Percentiles rank a stretch among this genome's conserved stretches.
These are phyloP conservation scores for Cercospora sp. DNA, from an alignment of 2,329 filamentous ascomycete genomes.

Conservation along the genomic window DNA sequence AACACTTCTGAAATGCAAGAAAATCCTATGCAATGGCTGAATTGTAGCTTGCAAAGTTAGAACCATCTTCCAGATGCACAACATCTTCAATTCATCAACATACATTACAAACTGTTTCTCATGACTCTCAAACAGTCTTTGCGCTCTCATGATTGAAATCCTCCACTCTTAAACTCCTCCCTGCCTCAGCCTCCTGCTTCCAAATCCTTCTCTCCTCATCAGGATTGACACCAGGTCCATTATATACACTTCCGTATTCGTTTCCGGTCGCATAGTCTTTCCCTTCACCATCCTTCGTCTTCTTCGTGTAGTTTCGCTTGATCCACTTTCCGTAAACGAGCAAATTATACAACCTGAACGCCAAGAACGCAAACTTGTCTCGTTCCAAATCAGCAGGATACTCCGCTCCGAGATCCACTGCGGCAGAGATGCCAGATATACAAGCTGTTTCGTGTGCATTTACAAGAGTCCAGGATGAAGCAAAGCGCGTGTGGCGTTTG, in stretches of 20 bases:
- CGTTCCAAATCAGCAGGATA: constrained; percentile 64
- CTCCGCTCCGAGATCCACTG: constrained; percentile 65
- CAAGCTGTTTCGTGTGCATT: constrained; percentile 71
- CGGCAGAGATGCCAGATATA: constrained; percentile 69
- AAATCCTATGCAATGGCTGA: not conserved
- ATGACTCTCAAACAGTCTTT: not conserved
- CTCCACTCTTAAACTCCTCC: constrained; percentile 33
- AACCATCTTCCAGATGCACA: not conserved
- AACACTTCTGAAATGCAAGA: not conserved
- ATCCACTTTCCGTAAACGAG: constrained; percentile 64
- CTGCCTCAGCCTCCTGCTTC: constrained; percentile 49
- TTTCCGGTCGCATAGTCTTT: constrained; percentile 57
- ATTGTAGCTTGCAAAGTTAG: not conserved
- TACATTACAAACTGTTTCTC: not conserved
- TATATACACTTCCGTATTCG: constrained; percentile 60
- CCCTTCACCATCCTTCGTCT: constrained; percentile 49
- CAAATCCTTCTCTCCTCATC: constrained; percentile 56
- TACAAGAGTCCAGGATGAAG: constrained; percentile 68
- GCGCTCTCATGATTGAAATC: constrained; percentile 16
- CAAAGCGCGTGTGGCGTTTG: constrained; percentile 62
- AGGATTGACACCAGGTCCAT: constrained; percentile 57
- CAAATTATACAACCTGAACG: constrained; percentile 63
- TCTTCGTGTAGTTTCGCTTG: constrained; percentile 41
- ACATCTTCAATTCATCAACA: not conserved
- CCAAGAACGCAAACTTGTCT: constrained; percentile 61